Evolutionary conservation across 169 alveolate genomes (phyloP).

Genomic region (Eimeria acervulina): DNA sequence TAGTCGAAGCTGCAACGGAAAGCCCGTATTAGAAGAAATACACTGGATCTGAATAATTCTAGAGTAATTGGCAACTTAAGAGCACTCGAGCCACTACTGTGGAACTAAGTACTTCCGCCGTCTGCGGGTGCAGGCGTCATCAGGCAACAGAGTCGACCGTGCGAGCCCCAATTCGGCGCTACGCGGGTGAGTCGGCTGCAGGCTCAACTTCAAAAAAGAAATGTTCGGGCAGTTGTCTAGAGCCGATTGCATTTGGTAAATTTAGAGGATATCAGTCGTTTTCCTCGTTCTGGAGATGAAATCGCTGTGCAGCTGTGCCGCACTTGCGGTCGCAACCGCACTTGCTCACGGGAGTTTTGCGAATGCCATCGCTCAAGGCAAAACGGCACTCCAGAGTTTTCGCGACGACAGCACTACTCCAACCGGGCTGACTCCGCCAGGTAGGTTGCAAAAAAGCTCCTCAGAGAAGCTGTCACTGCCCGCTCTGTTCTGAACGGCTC

Average conservation of each 20-base stretch:
- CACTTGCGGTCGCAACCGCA: conserved; percentile 24
- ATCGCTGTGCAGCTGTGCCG: neutral
- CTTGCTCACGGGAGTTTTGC: neutral
- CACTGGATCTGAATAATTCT: neutral
- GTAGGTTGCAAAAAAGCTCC: neutral
- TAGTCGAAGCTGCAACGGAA: neutral
- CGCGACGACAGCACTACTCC: neutral
- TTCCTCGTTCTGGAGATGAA: neutral
- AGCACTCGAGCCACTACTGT: neutral
- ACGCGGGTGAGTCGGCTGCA: neutral
- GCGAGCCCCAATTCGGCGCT: conserved; percentile 32
- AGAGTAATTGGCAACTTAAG: neutral
- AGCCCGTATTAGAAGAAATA: neutral
- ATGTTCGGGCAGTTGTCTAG: too few species aligned
- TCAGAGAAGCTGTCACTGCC: neutral
- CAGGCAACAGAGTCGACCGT: neutral
- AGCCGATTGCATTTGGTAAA: too few species aligned
- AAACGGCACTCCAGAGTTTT: neutral
- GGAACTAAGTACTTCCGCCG: too few species aligned
- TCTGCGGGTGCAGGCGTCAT: neutral
- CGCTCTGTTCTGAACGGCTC: neutral
- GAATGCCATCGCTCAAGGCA: conserved; percentile 10
- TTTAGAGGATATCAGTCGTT: neutral
- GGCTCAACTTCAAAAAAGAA: neutral
- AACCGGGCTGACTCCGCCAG: neutral